Conservation (phyloP, 164 flowering plant genomes). For the Piper longum region DNA sequence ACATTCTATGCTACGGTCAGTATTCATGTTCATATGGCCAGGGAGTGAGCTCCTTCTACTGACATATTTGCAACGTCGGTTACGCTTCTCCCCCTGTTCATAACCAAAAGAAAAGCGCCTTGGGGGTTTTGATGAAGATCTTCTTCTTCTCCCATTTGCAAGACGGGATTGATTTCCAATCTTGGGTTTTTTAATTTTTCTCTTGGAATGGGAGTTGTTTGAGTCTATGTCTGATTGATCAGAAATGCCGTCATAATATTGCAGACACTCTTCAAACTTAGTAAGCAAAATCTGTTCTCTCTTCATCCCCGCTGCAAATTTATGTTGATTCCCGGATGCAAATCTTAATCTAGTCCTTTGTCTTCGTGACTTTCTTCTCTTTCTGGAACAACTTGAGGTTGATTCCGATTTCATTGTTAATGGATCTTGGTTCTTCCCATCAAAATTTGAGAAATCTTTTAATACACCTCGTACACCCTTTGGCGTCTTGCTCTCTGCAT, state of each 20-base stretch:
- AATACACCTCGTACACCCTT: constrained; percentile 50
- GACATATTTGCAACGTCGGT: constrained; percentile 1
- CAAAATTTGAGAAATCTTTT: constrained; percentile 4
- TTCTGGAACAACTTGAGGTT: constrained; percentile 12
- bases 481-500: constrained; percentile 6
- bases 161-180: neutral
- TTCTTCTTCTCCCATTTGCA: neutral
- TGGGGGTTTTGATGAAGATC: neutral
- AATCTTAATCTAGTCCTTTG: constrained; percentile 28
- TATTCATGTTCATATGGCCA: constrained; percentile 2
- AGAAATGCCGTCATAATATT: constrained; percentile 11
- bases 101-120: neutral
- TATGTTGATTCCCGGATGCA: constrained; percentile 8
- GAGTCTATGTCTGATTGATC: constrained; percentile 2
- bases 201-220: neutral
- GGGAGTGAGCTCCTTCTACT: constrained; percentile 1
- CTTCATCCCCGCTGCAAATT: neutral
- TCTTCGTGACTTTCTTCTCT: constrained; percentile 11
- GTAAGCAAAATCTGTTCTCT: constrained; percentile 1
- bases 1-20: constrained; percentile 10
- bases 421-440: constrained; percentile 1
- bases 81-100: constrained; percentile 2
- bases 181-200: neutral
- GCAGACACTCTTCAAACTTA: constrained; percentile 17
- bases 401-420: constrained; percentile 11